These are phyloP conservation scores for Marasmius tenuissimus DNA, from an alignment of 1,284 basidiomycete species.

Conservation along the genomic window DNA sequence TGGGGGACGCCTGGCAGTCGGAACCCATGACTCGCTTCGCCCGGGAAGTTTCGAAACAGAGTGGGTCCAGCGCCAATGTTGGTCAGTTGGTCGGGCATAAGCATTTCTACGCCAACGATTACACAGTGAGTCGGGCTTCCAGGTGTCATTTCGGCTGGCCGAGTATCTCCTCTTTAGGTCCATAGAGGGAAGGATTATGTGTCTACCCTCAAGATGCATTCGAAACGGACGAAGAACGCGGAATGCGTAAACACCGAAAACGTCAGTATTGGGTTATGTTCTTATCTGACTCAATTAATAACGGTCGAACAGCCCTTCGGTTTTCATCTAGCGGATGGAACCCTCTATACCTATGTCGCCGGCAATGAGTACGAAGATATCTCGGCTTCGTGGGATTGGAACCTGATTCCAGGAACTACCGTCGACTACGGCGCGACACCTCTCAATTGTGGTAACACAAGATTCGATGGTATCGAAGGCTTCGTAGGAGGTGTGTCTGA, in stretches of 20 bases:
- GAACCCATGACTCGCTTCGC: conserved; percentile 40
- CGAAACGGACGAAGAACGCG: conserved; percentile 58
- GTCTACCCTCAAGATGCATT: conserved; percentile 65
- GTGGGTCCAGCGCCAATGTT: conserved; percentile 48
- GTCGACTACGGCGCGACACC: conserved; percentile 56
- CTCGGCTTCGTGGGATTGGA: conserved; percentile 70
- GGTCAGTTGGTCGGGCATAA: conserved; percentile 59
- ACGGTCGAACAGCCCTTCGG: conserved; percentile 48
- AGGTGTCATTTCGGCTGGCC: not conserved
- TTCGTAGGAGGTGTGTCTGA: conserved; percentile 68
- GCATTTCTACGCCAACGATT: conserved; percentile 69
- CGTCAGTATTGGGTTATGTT: conserved; percentile 25
- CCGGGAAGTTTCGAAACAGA: conserved; percentile 28
- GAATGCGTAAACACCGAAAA: conserved; percentile 69
- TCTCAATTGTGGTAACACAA: conserved; percentile 42
- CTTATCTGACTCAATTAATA: not conserved
- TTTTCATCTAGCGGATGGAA: conserved; percentile 68
- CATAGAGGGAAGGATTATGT: conserved; percentile 61
- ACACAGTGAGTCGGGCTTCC: conserved; percentile 47
- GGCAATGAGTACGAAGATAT: conserved; percentile 74
- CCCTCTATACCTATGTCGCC: conserved; percentile 58
- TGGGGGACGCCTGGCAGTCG: conserved; percentile 55
- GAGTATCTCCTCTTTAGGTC: conserved; percentile 35
- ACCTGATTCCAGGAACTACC: conserved; percentile 71
- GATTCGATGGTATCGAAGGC: conserved; percentile 42